Conservation (phyloP, 805 yeast species). For the Saccharomyces eubayanus region DNA sequence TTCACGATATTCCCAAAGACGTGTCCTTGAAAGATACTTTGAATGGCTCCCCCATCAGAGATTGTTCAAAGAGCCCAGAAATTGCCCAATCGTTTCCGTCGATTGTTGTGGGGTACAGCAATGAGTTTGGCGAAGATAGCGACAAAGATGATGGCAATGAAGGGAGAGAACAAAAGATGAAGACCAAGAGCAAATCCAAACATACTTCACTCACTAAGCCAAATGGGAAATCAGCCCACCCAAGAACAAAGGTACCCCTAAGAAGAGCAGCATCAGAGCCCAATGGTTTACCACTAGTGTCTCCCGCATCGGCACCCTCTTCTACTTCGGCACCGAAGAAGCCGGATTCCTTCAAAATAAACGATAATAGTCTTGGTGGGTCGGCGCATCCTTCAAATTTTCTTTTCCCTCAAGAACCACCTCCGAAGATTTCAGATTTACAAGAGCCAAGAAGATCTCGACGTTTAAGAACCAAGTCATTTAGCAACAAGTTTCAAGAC, state of each 20-base stretch:
- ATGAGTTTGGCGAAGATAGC: constrained; percentile 3
- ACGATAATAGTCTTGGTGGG: background rate
- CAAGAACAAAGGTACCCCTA: constrained; percentile 31
- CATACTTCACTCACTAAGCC: background rate
- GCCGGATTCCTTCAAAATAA: background rate
- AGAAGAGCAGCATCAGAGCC: constrained; percentile 85
- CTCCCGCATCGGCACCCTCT: constrained; percentile 3
- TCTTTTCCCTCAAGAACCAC: constrained; percentile 20
- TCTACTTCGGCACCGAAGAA: constrained; percentile 6
- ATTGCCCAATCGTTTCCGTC: constrained; percentile 19
- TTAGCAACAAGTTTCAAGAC: constrained; percentile 61
- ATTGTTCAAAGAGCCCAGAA: constrained; percentile 7
- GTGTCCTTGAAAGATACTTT: background rate
- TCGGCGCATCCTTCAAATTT: constrained; percentile 1
- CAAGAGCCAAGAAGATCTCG: constrained; percentile 27
- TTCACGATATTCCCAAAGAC: background rate
- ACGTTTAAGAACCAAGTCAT: constrained; percentile 38
- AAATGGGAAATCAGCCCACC: background rate
- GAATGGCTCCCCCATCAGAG: background rate
- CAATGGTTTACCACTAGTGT: constrained; percentile 41
- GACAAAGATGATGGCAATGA: background rate
- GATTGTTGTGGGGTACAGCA: constrained; percentile 18
- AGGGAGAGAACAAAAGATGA: background rate
- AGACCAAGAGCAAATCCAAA: background rate
- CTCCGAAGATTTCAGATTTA: constrained; percentile 5